A percentile compares a stretch with the other conserved stretches of the same genome.
Evolutionary conservation across 192 early-diverging fungal species (phyloP).

Genomic region (Chytriomyces sp.): DNA sequence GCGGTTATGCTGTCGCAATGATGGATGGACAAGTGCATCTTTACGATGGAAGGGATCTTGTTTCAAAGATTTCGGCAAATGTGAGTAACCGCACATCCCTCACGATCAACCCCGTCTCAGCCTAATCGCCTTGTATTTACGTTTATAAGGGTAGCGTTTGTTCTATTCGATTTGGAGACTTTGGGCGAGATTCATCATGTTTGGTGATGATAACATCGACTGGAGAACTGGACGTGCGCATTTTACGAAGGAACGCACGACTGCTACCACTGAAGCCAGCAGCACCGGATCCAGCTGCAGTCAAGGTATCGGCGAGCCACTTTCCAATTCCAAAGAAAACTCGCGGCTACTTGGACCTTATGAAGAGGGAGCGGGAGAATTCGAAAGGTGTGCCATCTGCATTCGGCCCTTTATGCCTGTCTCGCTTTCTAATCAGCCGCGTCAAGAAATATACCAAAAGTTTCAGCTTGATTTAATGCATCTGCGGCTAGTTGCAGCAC

Average conservation of each 20-base stretch:
- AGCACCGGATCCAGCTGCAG: not conserved
- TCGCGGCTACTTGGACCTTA: conserved; percentile 14
- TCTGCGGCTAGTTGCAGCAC: not conserved
- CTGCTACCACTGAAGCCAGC: not conserved
- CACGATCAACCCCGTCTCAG: not conserved
- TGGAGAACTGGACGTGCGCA: conserved; percentile 21
- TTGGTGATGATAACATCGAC: conserved; percentile 24
- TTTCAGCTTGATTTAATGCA: conserved; percentile 20
- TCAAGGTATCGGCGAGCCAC: not conserved
- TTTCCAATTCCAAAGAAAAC: conserved; percentile 26
- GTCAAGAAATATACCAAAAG: conserved; percentile 15
- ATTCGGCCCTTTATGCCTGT: not conserved
- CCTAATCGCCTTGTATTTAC: not conserved
- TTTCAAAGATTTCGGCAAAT: conserved; percentile 16
- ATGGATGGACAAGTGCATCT: conserved; percentile 31
- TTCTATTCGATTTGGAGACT: conserved; percentile 27
- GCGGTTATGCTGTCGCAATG: conserved; percentile 24
- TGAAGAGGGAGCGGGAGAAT: conserved; percentile 26
- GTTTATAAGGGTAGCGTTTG: conserved; percentile 13
- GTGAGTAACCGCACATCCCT: not conserved
- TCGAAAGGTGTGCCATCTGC: not conserved
- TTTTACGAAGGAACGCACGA: conserved; percentile 26
- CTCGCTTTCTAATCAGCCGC: not conserved
- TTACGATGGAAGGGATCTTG: conserved; percentile 11
- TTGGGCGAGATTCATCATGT: conserved; percentile 26